Percentiles rank a stretch among this genome's conserved stretches.
Evolutionary conservation across 192 early-diverging fungal genomes (phyloP).

Genomic region (Coemansia reversa): DNA sequence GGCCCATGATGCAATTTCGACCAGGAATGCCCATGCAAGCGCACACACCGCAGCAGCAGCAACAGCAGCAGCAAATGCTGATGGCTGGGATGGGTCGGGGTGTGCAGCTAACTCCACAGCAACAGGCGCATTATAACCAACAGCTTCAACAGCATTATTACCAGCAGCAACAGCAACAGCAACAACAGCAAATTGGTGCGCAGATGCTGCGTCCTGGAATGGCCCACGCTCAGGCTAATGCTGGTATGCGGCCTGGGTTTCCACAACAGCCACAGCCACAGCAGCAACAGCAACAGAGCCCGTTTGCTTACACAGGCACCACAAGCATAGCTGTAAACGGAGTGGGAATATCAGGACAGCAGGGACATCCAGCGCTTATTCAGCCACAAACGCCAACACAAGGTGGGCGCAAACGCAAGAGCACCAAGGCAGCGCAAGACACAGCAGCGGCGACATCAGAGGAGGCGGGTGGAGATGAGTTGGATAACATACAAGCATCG

Average conservation of each 20-base stretch:
- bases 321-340: slow-evolving; percentile 25
- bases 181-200: slow-evolving; percentile 18
- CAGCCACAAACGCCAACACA: slow-evolving; percentile 12
- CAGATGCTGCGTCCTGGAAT: slow-evolving; percentile 28
- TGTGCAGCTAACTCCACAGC: slow-evolving; percentile 11
- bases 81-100: slow-evolving; percentile 1
- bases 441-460: background rate
- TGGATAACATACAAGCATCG: slow-evolving; percentile 37
- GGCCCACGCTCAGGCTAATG: slow-evolving; percentile 8
- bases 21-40: slow-evolving; percentile 19
- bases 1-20: slow-evolving; percentile 35
- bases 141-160: slow-evolving; percentile 27
- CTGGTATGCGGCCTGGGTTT: slow-evolving; percentile 14
- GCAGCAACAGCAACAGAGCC: slow-evolving; percentile 21
- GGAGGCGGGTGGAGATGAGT: slow-evolving; percentile 32
- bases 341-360: slow-evolving; percentile 25
- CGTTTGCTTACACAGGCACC: slow-evolving; percentile 30
- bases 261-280: slow-evolving; percentile 22
- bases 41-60: slow-evolving; percentile 14
- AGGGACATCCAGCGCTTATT: slow-evolving; percentile 42
- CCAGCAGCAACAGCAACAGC: slow-evolving; percentile 27
- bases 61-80: slow-evolving; percentile 15
- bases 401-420: slow-evolving; percentile 28
- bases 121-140: slow-evolving; percentile 16
- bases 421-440: slow-evolving; percentile 11